A percentile compares a stretch with the other conserved stretches of the same genome.
Evolutionary conservation across 2,329 filamentous ascomycete genomes (phyloP).

Genomic region (Chrysosphaeria jannelii): DNA sequence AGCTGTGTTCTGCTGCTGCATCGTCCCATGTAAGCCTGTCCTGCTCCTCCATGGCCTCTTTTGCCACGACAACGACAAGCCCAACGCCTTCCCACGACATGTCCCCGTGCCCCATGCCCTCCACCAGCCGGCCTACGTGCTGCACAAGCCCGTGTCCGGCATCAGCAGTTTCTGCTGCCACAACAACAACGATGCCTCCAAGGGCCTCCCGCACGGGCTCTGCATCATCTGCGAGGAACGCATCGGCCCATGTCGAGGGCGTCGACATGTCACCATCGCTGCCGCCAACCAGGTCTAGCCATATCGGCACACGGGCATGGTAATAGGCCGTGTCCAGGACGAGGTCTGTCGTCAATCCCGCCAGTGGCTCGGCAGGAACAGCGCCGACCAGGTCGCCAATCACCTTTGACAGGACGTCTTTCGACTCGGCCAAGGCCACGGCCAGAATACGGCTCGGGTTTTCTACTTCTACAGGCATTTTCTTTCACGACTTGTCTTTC

Average conservation of each 20-base stretch:
- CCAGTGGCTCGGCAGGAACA: conserved; percentile 10
- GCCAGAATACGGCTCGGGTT: conserved; percentile 27
- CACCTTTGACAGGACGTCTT: conserved; percentile 16
- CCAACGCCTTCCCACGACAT: conserved; percentile 30
- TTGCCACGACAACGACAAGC: conserved; percentile 24
- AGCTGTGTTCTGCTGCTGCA: conserved; percentile 20
- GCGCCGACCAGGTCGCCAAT: conserved; percentile 25
- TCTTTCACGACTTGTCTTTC: too few species aligned
- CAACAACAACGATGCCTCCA: conserved; percentile 26
- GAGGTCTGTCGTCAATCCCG: conserved; percentile 27
- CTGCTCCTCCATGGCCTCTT: conserved; percentile 16
- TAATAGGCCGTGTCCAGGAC: conserved; percentile 29
- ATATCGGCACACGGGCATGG: conserved; percentile 26
- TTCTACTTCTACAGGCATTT: too few species aligned
- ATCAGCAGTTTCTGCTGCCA: conserved; percentile 9
- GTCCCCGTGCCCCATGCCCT: conserved; percentile 18
- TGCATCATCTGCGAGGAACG: conserved; percentile 29
- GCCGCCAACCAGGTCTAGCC: conserved; percentile 22
- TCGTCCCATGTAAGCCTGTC: conserved; percentile 40
- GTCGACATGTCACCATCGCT: neutral
- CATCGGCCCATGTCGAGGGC: conserved; percentile 21
- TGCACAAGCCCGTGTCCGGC: conserved; percentile 12
- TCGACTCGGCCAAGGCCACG: conserved; percentile 18
- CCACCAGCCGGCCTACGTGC: conserved; percentile 22
- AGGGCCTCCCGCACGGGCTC: conserved; percentile 29